These are phyloP conservation scores for Xylariomycetidae sp. DNA, from an alignment of 2,329 filamentous ascomycete genomes.

Conservation along the genomic window DNA sequence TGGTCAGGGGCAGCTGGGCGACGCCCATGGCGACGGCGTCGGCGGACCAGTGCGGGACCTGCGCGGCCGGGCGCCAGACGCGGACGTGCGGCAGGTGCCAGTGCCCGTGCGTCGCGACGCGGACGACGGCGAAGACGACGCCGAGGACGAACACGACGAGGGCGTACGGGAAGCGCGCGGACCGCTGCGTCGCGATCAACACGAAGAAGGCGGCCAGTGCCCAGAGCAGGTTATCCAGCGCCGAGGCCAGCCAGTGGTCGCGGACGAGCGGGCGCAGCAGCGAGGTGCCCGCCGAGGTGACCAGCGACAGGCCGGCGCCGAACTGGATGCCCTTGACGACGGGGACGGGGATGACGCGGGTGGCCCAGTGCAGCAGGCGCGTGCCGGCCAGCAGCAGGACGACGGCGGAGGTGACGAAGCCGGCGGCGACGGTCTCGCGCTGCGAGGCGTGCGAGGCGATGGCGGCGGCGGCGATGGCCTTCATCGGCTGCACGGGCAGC, in stretches of 20 bases:
- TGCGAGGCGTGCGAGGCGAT: slow-evolving; percentile 62
- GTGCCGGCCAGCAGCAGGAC: slow-evolving; percentile 75
- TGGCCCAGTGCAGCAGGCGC: slow-evolving; percentile 69
- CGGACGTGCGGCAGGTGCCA: slow-evolving; percentile 43
- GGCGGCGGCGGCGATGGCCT: slow-evolving; percentile 86
- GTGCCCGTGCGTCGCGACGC: slow-evolving; percentile 26
- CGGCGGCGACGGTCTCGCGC: slow-evolving; percentile 72
- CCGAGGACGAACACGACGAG: slow-evolving; percentile 65
- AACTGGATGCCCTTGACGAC: slow-evolving; percentile 94
- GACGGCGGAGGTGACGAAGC: slow-evolving; percentile 67
- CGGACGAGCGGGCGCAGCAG: slow-evolving; percentile 56
- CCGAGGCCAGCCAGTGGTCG: slow-evolving; percentile 58
- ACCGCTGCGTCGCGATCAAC: slow-evolving; percentile 61
- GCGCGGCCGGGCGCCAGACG: slow-evolving; percentile 53
- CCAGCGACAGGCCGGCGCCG: slow-evolving; percentile 78
- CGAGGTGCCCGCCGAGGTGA: slow-evolving; percentile 66
- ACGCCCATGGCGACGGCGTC: slow-evolving; percentile 56
- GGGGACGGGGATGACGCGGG: slow-evolving; percentile 70
- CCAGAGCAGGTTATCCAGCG: slow-evolving; percentile 75
- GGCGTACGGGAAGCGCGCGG: slow-evolving; percentile 69
- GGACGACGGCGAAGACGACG: slow-evolving; percentile 54
- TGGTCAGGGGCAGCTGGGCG: slow-evolving; percentile 84
- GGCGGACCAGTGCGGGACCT: slow-evolving; percentile 38
- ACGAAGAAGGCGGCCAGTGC: slow-evolving; percentile 65
- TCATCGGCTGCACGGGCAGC: slow-evolving; percentile 85